Evolutionary conservation across 2,329 filamentous ascomycete species (phyloP).

Genomic region (Colletotrichum karsti): DNA sequence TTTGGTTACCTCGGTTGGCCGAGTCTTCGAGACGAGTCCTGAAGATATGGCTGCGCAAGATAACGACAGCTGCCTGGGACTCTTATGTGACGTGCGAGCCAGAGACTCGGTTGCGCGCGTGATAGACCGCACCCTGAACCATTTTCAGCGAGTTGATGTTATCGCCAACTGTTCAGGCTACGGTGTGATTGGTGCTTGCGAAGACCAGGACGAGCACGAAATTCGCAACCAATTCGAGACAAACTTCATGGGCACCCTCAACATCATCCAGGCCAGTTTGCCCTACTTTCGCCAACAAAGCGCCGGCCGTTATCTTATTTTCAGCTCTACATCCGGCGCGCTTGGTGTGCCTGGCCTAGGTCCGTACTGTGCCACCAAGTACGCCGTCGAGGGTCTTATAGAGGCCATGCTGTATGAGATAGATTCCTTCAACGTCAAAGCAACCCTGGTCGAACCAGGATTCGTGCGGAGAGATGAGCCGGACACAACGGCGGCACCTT

Average conservation of each 20-base stretch:
- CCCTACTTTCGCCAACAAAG: conserved; percentile 85
- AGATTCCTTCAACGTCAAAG: conserved; percentile 90
- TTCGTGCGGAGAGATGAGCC: conserved; percentile 88
- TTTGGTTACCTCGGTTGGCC: conserved; percentile 85
- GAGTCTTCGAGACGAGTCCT: conserved; percentile 78
- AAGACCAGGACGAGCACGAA: conserved; percentile 96
- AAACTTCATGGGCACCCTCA: conserved; percentile 94
- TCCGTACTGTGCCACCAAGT: conserved; percentile 96
- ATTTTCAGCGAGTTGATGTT: conserved; percentile 85
- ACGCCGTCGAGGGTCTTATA: conserved; percentile 93
- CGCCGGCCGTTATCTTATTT: conserved; percentile 87
- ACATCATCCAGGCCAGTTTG: conserved; percentile 89
- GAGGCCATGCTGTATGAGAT: conserved; percentile 98
- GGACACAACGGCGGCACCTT: conserved; percentile 59
- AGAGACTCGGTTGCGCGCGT: conserved; percentile 79
- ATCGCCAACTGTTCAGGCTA: conserved; percentile 96
- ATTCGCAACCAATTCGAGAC: conserved; percentile 96
- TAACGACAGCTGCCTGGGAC: conserved; percentile 77
- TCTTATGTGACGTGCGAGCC: conserved; percentile 91
- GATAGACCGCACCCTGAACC: conserved; percentile 73
- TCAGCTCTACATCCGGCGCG: conserved; percentile 90
- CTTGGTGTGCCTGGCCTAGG: conserved; percentile 93
- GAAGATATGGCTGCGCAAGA: conserved; percentile 72
- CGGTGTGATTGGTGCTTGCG: conserved; percentile 93
- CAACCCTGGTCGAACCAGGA: conserved; percentile 90